These are phyloP conservation scores for Grosmannia huntii DNA, from an alignment of 2,329 filamentous ascomycete species.

Conservation along the genomic window DNA sequence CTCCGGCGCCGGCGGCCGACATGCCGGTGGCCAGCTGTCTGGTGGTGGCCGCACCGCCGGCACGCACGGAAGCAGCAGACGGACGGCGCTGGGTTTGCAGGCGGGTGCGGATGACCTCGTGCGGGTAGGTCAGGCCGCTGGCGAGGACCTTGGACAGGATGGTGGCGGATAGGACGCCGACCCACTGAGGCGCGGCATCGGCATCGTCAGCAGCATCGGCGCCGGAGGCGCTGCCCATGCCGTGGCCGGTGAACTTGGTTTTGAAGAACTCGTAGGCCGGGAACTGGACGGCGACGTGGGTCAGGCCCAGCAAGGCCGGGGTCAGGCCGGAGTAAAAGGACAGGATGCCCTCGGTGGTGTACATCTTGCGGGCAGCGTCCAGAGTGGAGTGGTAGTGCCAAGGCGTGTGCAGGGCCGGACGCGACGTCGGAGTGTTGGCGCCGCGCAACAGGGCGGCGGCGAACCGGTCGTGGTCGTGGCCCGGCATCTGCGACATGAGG, in stretches of 20 bases:
- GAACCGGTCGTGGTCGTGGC: conserved; percentile 31
- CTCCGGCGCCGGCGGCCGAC: conserved; percentile 19
- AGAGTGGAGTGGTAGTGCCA: conserved; percentile 88
- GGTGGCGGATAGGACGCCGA: conserved; percentile 76
- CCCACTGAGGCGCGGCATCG: conserved; percentile 55
- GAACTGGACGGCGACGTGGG: conserved; percentile 95
- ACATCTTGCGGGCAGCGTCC: conserved; percentile 95
- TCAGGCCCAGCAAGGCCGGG: conserved; percentile 79
- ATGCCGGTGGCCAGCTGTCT: background rate
- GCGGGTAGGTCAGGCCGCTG: conserved; percentile 90
- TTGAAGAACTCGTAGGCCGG: conserved; percentile 92
- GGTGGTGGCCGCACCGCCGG: background rate
- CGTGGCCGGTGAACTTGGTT: conserved; percentile 74
- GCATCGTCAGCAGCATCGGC: background rate
- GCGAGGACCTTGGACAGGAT: conserved; percentile 91
- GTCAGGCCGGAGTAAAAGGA: conserved; percentile 95
- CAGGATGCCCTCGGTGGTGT: conserved; percentile 69
- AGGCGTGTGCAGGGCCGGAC: conserved; percentile 47
- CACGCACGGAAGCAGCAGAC: conserved; percentile 19
- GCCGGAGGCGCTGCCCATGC: conserved; percentile 48
- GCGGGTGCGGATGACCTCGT: conserved; percentile 88
- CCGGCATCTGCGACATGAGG: conserved; percentile 76
- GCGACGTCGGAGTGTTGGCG: conserved; percentile 39
- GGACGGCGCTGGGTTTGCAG: conserved; percentile 85
- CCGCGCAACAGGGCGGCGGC: conserved; percentile 28